Evolutionary conservation across 352 stramenopile species (phyloP).

Genomic region (Pythium brachiatum): DNA sequence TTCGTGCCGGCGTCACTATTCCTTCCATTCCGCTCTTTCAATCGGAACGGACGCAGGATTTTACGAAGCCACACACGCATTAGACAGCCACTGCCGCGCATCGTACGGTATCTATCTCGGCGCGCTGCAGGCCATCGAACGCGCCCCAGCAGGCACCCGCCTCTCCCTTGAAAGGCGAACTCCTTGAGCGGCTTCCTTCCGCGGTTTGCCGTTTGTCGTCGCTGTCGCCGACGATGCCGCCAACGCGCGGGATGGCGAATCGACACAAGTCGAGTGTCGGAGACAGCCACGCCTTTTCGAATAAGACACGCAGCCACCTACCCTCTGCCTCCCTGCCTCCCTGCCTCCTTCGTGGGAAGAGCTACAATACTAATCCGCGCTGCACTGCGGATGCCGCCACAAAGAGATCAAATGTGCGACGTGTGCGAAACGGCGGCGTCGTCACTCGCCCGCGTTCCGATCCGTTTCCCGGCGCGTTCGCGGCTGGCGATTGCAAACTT

Average conservation of each 20-base stretch:
- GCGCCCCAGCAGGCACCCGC: not conserved
- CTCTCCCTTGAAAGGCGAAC: not conserved
- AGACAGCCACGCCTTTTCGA: not conserved
- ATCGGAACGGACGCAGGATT: constrained; percentile 2
- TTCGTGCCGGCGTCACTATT: not conserved
- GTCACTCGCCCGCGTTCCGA: not conserved
- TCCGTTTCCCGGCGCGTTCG: not conserved
- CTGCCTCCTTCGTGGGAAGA: too few species aligned
- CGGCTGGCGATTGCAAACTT: not conserved
- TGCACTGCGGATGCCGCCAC: too few species aligned
- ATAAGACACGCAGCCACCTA: not conserved
- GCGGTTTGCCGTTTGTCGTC: not conserved
- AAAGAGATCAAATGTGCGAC: too few species aligned
- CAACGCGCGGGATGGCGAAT: constrained; percentile 5
- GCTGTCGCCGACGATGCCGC: too few species aligned
- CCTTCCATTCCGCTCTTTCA: constrained; percentile 1
- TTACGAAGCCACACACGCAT: not conserved
- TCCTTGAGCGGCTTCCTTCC: not conserved
- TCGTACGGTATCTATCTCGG: too few species aligned
- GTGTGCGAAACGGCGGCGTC: not conserved
- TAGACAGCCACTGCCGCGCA: too few species aligned
- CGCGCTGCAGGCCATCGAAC: not conserved
- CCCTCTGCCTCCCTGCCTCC: too few species aligned
- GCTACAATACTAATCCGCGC: too few species aligned
- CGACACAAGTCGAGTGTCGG: not conserved